Evolutionary conservation across 164 flowering plant species (phyloP).

Genomic region (Magnolia changhungtana): DNA sequence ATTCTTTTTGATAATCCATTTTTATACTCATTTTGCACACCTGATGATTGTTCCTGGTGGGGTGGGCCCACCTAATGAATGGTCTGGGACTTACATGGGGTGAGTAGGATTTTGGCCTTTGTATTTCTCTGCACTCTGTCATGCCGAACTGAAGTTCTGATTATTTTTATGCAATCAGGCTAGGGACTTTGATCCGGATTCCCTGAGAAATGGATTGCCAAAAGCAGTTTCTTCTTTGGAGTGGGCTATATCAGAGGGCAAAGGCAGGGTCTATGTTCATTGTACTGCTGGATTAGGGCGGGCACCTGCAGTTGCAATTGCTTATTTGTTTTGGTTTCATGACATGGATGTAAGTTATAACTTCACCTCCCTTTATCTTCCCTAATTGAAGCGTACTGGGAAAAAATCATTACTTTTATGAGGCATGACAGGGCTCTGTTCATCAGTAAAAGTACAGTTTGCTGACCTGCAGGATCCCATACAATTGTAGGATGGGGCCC

Average conservation of each 20-base stretch:
- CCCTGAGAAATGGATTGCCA: conserved; percentile 68
- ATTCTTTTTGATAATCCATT: too few relatives aligned
- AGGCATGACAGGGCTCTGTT: too few relatives aligned
- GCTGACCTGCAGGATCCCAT: too few relatives aligned
- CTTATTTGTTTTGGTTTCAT: conserved; percentile 91
- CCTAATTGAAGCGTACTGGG: background rate
- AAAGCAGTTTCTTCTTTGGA: conserved; percentile 86
- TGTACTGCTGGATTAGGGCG: conserved; percentile 96
- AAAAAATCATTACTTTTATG: background rate
- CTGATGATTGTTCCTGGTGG: too few relatives aligned
- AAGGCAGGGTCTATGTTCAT: conserved; percentile 78
- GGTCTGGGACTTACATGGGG: background rate
- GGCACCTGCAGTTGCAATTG: conserved; percentile 92
- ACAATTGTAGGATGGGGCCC: too few relatives aligned
- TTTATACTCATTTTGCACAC: too few relatives aligned
- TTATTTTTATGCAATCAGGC: conserved; percentile 43
- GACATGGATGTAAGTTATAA: conserved; percentile 65
- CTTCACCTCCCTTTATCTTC: background rate
- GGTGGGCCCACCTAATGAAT: background rate
- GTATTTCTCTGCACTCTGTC: background rate
- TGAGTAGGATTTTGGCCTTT: background rate
- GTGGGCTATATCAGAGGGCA: conserved; percentile 85
- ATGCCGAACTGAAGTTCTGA: background rate
- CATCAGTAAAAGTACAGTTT: too few relatives aligned
- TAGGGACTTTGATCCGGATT: conserved; percentile 86